Base-by-base conservation (phyloP, 768 basidiomycete genomes). In the Tephrocybe sp. region DNA sequence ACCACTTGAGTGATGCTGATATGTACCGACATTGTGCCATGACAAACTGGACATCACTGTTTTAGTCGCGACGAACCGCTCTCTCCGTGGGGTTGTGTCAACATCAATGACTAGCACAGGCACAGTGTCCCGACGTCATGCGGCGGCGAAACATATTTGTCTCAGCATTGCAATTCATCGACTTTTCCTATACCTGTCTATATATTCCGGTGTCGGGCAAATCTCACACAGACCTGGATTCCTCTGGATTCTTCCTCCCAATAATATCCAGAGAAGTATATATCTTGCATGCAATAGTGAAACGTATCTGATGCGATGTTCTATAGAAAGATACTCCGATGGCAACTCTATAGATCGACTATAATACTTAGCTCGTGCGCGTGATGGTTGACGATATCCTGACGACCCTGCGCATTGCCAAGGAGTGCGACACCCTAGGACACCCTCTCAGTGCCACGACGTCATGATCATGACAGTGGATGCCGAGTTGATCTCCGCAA, bases 391-490 rank as follows among this genome's bases (percentile, higher is more conserved):
- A 36, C 41, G 27, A 36, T 18, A 16, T 27, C 24, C 26, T 36
- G 30, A n/a, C n/a, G n/a, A 31, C 30, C n/a, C 42, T 34, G 25
- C 32, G 39, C 32, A 16, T 22, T 30, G 47, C 38, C 38, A 49
- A 32, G 30, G 42, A 49, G 28, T n/a, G n/a, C n/a, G n/a, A n/a
- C n/a, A n/a, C n/a, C n/a, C n/a, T n/a, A n/a, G n/a, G n/a, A n/a
- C n/a, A 35, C 34, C 42, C 27, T 37, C 37, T 25, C 25, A n/a
- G 41, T 37, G 22, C 26, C 26, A 39, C 37, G 36, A 28, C 49
- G 21, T 34, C 22, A 38, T 42, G 24, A 37, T 51, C 36, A 32
- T 46, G 39, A 41, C 44, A 43, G 43, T 36, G 24, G 22, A 31
- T 40, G 13, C 27, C 32, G 36, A 18, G 1, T 18, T 43, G 30